Evolutionary conservation across 2,329 filamentous ascomycete genomes (phyloP), one percentile per base, ranked within the genome.

Genomic region (Macrophomina tecta): DNA sequence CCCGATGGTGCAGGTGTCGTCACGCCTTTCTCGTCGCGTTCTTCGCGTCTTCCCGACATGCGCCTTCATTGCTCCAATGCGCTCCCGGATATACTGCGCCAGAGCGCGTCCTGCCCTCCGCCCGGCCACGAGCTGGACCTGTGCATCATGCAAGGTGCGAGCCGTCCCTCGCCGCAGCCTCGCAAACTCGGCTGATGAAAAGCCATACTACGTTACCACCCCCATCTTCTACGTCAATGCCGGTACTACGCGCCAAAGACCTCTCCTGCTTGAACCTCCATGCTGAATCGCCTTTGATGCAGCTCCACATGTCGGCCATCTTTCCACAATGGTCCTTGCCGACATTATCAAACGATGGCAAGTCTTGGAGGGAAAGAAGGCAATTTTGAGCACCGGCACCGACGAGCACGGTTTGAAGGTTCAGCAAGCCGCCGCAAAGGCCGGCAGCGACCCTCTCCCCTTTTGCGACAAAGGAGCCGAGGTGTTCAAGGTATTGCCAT

Each of bases 151-250:
- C 55, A 70, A 69, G 46, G 60, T 67, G 45, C 69, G 65, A 49
- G 70, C 69, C 23, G 69, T 63, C 56, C 69, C 55, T 60, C 72
- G 69, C 12, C 56, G 70, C 38, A 69, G 9, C n/a, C 30, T 60
- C 18, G 55, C 64, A 40, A 52, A 34, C 16, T 49, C 70, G 36
- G 70, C 71, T 8, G 52, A 68, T 23, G 78, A 81, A 68, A 98
- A 98, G 82, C 93, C 94, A 8, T 97, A 90, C 82, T 99, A 98
- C 83, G 85, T 97, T 74, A 98, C 95, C 5, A 96, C 93, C 8
- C 95, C 95, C 2, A 99, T 99, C 67, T 99, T 98, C 83, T 99
- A 99, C 80, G 95, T 99, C 82, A 99, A 99, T 86, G 92, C 94
- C 65, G 89, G 92, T 94, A 82, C 72, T 82, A 30, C 38, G 11